These are phyloP conservation scores for Penicillium oxalicum DNA, from an alignment of 2,329 filamentous ascomycete species.

Conservation along the genomic window DNA sequence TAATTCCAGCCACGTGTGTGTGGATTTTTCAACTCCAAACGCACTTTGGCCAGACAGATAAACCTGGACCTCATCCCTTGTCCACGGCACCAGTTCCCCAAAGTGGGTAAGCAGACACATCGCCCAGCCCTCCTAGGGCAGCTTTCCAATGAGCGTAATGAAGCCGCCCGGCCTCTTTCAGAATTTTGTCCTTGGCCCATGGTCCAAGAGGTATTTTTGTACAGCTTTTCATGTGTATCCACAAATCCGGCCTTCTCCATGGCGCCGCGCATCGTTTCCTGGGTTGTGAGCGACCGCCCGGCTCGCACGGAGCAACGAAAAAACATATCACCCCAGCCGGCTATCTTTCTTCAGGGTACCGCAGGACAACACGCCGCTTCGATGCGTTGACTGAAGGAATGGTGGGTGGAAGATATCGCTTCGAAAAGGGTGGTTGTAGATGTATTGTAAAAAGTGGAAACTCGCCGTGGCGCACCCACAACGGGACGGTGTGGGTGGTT, in stretches of 20 bases:
- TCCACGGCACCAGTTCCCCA: conserved; percentile 19
- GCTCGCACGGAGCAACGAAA: conserved; percentile 14
- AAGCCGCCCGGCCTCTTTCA: conserved; percentile 39
- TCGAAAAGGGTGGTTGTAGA: no score
- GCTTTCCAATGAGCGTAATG: conserved; percentile 21
- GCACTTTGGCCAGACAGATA: conserved; percentile 11
- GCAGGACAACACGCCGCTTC: no score
- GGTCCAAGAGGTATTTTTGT: conserved; percentile 26
- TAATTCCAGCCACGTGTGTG: conserved; percentile 7
- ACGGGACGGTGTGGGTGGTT: no score
- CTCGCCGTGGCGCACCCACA: no score
- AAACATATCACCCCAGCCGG: conserved; percentile 13
- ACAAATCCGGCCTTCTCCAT: conserved; percentile 29
- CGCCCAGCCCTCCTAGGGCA: conserved; percentile 25
- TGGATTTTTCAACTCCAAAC: conserved; percentile 9
- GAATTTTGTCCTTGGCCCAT: conserved; percentile 25
- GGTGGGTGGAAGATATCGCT: no score
- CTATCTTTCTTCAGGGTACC: conserved; percentile 8
- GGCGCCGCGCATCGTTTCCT: conserved; percentile 18
- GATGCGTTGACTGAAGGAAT: no score
- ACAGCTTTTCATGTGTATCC: conserved; percentile 24
- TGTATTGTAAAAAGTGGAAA: no score
- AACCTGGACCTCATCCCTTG: conserved; percentile 16
- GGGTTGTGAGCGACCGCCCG: conserved; percentile 17
- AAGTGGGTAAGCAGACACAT: conserved; percentile 25